Evolutionary conservation across 2,329 filamentous ascomycete species (phyloP).

Genomic region (Dactylellina leptospora): DNA sequence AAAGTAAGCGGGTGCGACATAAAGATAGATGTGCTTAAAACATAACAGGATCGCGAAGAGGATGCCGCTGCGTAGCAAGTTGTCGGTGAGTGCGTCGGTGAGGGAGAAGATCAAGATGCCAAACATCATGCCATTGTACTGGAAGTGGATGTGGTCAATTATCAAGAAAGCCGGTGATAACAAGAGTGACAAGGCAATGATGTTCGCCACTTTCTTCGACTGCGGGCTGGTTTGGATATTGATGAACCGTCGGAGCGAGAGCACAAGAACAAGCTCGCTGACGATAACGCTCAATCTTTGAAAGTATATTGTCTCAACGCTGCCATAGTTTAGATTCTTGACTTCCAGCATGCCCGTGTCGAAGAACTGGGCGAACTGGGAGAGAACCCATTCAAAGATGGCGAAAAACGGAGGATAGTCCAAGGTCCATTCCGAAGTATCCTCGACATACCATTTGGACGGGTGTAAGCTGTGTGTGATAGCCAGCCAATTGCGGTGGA

Average conservation of each 20-base stretch:
- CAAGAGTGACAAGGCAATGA: constrained; percentile 85
- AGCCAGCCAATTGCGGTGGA: constrained; percentile 98
- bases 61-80: constrained; percentile 79
- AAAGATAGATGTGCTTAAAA: constrained; percentile 98
- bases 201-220: constrained; percentile 72
- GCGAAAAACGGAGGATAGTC: constrained; percentile 99
- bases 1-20: constrained; percentile 94
- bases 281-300: constrained; percentile 87
- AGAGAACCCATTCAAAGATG: constrained; percentile 92
- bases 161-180: constrained; percentile 92
- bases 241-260: constrained; percentile 77
- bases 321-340: constrained; percentile 82
- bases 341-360: constrained; percentile 85
- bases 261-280: constrained; percentile 84
- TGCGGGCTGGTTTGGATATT: constrained; percentile 23
- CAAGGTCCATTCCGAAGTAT: constrained; percentile 98
- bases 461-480: constrained; percentile 89
- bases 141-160: constrained; percentile 98
- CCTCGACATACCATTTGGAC: constrained; percentile 94
- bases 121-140: constrained; percentile 98
- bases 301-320: constrained; percentile 93
- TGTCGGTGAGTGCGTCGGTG: constrained; percentile 78
- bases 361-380: constrained; percentile 77
- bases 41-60: constrained; percentile 86
- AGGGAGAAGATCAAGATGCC: constrained; percentile 87